Conservation (phyloP, 2,329 filamentous ascomycete species). For the Claviceps quebecensis region DNA sequence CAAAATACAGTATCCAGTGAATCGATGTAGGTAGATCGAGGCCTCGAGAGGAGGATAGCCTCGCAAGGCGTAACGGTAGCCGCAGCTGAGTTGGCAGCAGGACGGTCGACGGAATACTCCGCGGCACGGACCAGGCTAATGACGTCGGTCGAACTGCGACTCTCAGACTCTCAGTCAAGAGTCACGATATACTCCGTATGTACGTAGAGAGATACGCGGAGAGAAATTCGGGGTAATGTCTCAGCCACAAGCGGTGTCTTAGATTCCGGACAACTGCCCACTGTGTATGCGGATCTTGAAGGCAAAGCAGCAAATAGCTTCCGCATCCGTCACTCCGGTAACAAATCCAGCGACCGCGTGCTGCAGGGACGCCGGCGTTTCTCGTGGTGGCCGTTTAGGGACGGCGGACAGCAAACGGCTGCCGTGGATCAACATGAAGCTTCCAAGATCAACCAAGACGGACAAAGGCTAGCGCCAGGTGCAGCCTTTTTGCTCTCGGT, state of each 20-base stretch:
- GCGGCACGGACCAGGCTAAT: background rate
- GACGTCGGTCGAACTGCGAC: background rate
- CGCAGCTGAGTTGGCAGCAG: background rate
- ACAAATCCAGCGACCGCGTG: conserved; percentile 4
- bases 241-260: conserved; percentile 11
- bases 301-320: background rate
- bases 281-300: conserved; percentile 1
- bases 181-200: background rate
- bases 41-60: background rate
- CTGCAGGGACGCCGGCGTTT: background rate
- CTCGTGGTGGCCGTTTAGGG: background rate
- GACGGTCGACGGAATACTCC: background rate
- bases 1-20: background rate
- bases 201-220: background rate
- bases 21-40: background rate
- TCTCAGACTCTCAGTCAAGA: background rate
- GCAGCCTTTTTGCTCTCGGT: background rate
- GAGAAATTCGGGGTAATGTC: conserved; percentile 7
- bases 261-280: conserved; percentile 4
- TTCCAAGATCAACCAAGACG: background rate
- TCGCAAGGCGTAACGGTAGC: background rate
- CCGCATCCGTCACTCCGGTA: conserved; percentile 12
- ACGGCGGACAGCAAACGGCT: background rate
- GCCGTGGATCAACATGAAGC: background rate
- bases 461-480: background rate